phyloP scores from a whole-genome alignment of 2,329 filamentous ascomycete species.

The Claviceps citrina region DNA sequence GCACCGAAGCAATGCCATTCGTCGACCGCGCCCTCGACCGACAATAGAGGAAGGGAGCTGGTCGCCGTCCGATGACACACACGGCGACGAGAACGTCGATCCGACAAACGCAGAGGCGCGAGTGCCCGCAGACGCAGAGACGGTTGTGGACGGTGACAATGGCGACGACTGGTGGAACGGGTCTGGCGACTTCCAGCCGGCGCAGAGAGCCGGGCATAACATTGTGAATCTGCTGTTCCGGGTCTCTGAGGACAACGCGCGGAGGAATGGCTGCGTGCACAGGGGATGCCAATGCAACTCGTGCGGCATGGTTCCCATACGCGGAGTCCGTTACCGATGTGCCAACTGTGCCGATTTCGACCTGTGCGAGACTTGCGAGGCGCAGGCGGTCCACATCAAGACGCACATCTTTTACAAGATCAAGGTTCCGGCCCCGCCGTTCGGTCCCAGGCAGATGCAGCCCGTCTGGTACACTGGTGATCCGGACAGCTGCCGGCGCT shows the following conservation, averaged over 20 bases:
- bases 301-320: conserved; percentile 76
- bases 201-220: conserved; percentile 52
- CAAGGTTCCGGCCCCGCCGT: conserved; percentile 70
- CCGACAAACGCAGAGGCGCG: conserved; percentile 13
- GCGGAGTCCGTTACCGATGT: conserved; percentile 84
- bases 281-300: conserved; percentile 83
- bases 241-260: conserved; percentile 85
- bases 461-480: conserved; percentile 82
- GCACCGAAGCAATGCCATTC: conserved; percentile 53
- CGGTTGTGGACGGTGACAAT: conserved; percentile 22
- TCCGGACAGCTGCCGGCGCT: conserved; percentile 53
- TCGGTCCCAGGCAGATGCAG: conserved; percentile 66
- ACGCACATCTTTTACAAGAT: conserved; percentile 97
- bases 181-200: conserved; percentile 20
- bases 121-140: conserved; percentile 22
- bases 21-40: conserved; percentile 28
- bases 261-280: conserved; percentile 78
- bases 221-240: conserved; percentile 76
- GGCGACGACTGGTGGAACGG: conserved; percentile 40
- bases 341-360: conserved; percentile 94
- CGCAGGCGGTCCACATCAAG: conserved; percentile 60
- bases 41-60: conserved; percentile 24
- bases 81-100: conserved; percentile 30
- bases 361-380: conserved; percentile 85
- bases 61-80: conserved; percentile 25